phyloP scores from a whole-genome alignment of 306 rosid species.

The Cucurbita argyrosperma region DNA sequence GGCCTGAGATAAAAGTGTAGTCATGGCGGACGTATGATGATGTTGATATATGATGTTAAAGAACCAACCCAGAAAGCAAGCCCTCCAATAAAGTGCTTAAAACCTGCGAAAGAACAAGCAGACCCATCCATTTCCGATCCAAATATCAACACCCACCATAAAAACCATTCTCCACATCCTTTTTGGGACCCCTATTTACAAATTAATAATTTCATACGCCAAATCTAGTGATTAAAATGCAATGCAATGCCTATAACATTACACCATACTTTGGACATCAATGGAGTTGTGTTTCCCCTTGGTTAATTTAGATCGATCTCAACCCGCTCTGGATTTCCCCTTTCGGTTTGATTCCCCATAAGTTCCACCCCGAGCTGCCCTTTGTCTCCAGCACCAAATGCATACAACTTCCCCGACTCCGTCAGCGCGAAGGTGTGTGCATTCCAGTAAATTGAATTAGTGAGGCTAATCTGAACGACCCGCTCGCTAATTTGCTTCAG shows the following conservation, averaged over 20 bases:
- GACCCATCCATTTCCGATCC: constrained; percentile 3
- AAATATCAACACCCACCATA: constrained; percentile 6
- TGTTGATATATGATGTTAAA: too few relatives aligned
- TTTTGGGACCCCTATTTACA: not conserved
- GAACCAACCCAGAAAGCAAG: too few relatives aligned
- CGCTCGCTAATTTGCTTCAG: constrained; percentile 58
- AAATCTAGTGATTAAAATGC: not conserved
- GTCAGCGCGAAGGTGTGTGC: constrained; percentile 96
- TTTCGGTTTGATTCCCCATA: constrained; percentile 52
- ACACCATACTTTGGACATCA: not conserved
- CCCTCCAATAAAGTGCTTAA: not conserved
- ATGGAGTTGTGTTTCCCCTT: not conserved
- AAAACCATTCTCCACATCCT: not conserved
- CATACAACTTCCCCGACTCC: constrained; percentile 75
- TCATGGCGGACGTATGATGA: too few relatives aligned
- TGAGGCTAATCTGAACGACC: constrained; percentile 81
- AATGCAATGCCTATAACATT: not conserved
- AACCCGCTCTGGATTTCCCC: constrained; percentile 65
- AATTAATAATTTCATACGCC: not conserved
- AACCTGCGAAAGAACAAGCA: not conserved
- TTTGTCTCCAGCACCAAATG: constrained; percentile 91
- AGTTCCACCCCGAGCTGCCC: constrained; percentile 85
- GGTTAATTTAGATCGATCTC: constrained; percentile 60
- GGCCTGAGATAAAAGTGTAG: too few relatives aligned
- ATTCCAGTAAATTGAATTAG: constrained; percentile 79